Base-by-base conservation (phyloP, 1,284 basidiomycete genomes). In the Puccinia horiana region DNA sequence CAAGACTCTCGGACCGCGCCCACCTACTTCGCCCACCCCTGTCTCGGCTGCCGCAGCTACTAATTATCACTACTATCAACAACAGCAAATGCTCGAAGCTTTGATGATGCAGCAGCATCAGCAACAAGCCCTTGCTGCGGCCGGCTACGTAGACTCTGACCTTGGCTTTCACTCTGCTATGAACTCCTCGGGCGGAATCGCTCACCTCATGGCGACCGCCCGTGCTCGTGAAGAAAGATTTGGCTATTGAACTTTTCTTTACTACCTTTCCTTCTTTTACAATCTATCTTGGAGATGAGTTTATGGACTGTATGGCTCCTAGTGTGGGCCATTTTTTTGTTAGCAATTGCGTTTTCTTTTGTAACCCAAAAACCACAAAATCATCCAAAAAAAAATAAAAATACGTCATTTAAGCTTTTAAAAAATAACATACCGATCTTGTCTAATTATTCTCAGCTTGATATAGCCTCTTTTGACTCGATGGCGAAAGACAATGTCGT, bases 121-220 rank as follows among this genome's bases (percentile, higher is more conserved):
- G 37, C 63, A 67, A 54, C 76, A 79, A 4, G 75, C 75, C 18
- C 49, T 74, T 3, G 72, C 72, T 49, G 47, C 49, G 4, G 75
- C 75, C 29, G 75, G 75, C 8, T 76, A 63, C 29, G 52, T 79
- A 29, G 76, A 67, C 29, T 54, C 63, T 3, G 47, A 65, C 23
- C 52, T 47, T 47, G 76, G 76, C 18, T 54, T 54, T 40, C 76
- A 49, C 20, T 56, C 63, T 23, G 54, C 44, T 23, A 79, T 70
- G 76, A 32, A 69, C 14, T 52, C 72, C 18, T 70, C 76, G 1
- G 47, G 63, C 23, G 76, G 76, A 5, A 40, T 79, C 20, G 76
- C 76, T 23, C 76, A 79, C 26, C 44, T 79, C 23, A 79, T 79
- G 76, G 76, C 65, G n/a, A 69, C 76, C 40, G 76, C 76, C 44